Conservation (phyloP, 306 rosid genomes). For the Astragalus glycyphyllos region DNA sequence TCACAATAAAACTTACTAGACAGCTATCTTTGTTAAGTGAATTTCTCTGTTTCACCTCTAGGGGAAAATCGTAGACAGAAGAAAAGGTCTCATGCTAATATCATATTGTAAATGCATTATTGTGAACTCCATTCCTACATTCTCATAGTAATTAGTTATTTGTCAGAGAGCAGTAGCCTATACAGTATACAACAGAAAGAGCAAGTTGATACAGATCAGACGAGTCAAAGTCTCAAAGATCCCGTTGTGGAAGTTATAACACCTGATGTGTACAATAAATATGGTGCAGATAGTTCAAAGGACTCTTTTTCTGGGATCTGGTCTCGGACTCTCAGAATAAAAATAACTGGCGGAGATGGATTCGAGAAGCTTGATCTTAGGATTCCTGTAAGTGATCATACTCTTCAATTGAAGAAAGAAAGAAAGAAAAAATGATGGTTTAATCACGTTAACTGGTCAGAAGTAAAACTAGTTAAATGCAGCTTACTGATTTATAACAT, state of each 20-base stretch:
- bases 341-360: conserved; percentile 93
- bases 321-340: conserved; percentile 86
- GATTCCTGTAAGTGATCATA: conserved; percentile 79
- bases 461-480: conserved; percentile 12
- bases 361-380: conserved; percentile 83
- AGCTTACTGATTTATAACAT: background rate
- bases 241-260: conserved; percentile 91
- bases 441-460: conserved; percentile 15
- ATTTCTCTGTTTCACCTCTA: conserved; percentile 24
- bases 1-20: conserved; percentile 22
- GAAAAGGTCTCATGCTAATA: conserved; percentile 29
- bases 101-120: conserved; percentile 35
- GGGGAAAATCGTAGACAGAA: conserved; percentile 28
- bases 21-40: conserved; percentile 15
- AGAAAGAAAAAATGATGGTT: background rate
- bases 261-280: conserved; percentile 83
- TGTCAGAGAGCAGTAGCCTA: conserved; percentile 76
- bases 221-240: conserved; percentile 66
- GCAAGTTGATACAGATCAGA: conserved; percentile 70
- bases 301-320: conserved; percentile 77
- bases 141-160: conserved; percentile 61
- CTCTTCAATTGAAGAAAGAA: conserved; percentile 17
- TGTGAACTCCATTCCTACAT: conserved; percentile 38
- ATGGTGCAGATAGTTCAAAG: conserved; percentile 76
- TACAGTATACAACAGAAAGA: conserved; percentile 66